Conservation (phyloP, 2,329 filamentous ascomycete genomes). For the Thielaviopsis populi region DNA sequence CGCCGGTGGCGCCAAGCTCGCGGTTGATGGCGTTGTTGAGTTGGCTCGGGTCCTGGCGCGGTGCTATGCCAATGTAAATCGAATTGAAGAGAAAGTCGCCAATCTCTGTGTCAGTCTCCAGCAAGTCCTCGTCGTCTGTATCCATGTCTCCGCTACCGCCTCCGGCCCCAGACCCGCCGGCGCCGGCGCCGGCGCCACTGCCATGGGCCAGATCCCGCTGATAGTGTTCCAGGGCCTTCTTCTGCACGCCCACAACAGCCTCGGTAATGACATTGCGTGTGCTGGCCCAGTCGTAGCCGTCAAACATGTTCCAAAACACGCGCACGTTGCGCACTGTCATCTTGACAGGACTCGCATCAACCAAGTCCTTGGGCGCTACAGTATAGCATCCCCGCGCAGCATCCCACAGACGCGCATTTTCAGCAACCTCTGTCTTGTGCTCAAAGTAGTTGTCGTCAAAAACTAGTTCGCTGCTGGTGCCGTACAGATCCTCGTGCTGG, state of each 20-base stretch:
- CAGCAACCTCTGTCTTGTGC: slow-evolving; percentile 42
- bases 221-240: slow-evolving; percentile 59
- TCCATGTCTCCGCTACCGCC: slow-evolving; percentile 21
- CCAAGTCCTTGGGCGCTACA: slow-evolving; percentile 43
- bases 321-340: slow-evolving; percentile 75
- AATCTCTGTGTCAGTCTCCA: slow-evolving; percentile 73
- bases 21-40: slow-evolving; percentile 74
- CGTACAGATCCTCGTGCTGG: slow-evolving; percentile 23
- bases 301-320: slow-evolving; percentile 93
- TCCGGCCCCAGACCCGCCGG: background rate
- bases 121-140: slow-evolving; percentile 35
- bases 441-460: slow-evolving; percentile 70
- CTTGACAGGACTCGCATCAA: slow-evolving; percentile 55
- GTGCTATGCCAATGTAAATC: slow-evolving; percentile 87
- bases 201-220: slow-evolving; percentile 22
- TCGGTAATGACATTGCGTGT: slow-evolving; percentile 78
- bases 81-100: slow-evolving; percentile 97
- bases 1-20: slow-evolving; percentile 75
- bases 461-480: slow-evolving; percentile 39
- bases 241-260: slow-evolving; percentile 77
- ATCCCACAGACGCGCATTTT: slow-evolving; percentile 66
- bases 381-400: slow-evolving; percentile 63
- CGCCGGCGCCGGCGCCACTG: slow-evolving; percentile 40
- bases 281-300: slow-evolving; percentile 89
- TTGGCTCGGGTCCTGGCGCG: slow-evolving; percentile 71